A percentile compares a stretch with the other conserved stretches of the same genome.
Evolutionary conservation across 2,329 filamentous ascomycete genomes (phyloP).

Genomic region (Saccharata proteae): DNA sequence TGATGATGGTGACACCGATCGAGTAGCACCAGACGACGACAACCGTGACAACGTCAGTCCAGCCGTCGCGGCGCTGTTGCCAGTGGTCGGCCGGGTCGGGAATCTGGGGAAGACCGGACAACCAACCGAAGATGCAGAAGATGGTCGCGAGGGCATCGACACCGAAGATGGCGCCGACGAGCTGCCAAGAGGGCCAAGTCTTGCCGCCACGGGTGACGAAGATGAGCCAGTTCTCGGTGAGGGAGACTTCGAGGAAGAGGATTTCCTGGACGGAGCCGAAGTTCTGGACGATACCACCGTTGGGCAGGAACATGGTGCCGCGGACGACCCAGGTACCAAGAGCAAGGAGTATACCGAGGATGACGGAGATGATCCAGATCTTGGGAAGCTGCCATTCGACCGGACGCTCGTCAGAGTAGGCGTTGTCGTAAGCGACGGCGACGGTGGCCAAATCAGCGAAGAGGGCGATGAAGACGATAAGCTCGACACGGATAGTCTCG

Average conservation of each 20-base stretch:
- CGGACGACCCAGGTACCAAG: slow-evolving; percentile 62
- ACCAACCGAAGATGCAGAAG: slow-evolving; percentile 66
- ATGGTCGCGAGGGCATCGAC: slow-evolving; percentile 62
- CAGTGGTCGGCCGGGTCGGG: slow-evolving; percentile 30
- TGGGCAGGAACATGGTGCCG: slow-evolving; percentile 54
- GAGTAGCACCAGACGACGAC: slow-evolving; percentile 55
- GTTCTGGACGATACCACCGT: slow-evolving; percentile 63
- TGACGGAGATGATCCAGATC: slow-evolving; percentile 65
- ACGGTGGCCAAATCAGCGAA: slow-evolving; percentile 73
- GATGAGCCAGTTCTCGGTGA: slow-evolving; percentile 44
- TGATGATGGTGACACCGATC: slow-evolving; percentile 53
- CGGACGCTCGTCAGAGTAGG: slow-evolving; percentile 60
- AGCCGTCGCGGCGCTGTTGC: slow-evolving; percentile 34
- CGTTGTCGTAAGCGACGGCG: slow-evolving; percentile 68
- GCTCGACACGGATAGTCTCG: slow-evolving; percentile 59
- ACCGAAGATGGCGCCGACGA: slow-evolving; percentile 57
- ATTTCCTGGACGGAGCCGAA: slow-evolving; percentile 65
- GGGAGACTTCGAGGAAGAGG: slow-evolving; percentile 40
- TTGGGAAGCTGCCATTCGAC: slow-evolving; percentile 74
- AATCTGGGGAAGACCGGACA: slow-evolving; percentile 41
- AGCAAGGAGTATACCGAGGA: slow-evolving; percentile 57
- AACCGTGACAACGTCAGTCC: slow-evolving; percentile 51
- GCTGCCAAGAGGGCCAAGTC: slow-evolving; percentile 64
- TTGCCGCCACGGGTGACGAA: slow-evolving; percentile 48
- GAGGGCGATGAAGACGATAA: slow-evolving; percentile 68